These are phyloP conservation scores for Peribolospora kevripleyi DNA, from an alignment of 768 basidiomycete genomes.

Conservation along the genomic window DNA sequence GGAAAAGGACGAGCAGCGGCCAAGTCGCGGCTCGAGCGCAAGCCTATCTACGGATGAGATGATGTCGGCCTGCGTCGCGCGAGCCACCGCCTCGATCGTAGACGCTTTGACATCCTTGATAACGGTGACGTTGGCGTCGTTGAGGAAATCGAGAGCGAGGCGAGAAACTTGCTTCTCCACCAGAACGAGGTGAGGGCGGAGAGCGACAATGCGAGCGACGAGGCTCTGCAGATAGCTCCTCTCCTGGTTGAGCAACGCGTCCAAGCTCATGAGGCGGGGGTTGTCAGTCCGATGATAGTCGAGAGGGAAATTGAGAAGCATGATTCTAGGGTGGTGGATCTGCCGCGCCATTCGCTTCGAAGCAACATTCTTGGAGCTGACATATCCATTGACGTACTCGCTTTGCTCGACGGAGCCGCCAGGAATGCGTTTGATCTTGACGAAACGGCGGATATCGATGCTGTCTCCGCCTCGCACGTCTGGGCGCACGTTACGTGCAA, in stretches of 20 bases:
- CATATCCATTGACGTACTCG: conserved; percentile 87
- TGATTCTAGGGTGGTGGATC: conserved; percentile 66
- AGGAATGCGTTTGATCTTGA: conserved; percentile 96
- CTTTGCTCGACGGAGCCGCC: conserved; percentile 78
- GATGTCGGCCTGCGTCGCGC: conserved; percentile 83
- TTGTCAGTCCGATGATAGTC: conserved; percentile 72
- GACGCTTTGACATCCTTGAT: conserved; percentile 70
- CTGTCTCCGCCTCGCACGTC: conserved; percentile 33
- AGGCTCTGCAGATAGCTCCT: conserved; percentile 76
- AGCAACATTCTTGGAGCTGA: conserved; percentile 93
- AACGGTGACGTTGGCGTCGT: conserved; percentile 64
- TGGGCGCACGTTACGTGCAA: conserved; percentile 43
- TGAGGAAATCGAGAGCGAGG: conserved; percentile 63
- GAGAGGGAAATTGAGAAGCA: conserved; percentile 34
- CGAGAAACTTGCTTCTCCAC: conserved; percentile 79
- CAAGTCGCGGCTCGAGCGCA: conserved; percentile 64
- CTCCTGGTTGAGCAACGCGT: conserved; percentile 72
- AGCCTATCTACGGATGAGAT: conserved; percentile 83
- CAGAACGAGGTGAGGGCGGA: conserved; percentile 75
- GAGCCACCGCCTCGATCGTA: conserved; percentile 63
- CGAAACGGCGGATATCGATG: conserved; percentile 82
- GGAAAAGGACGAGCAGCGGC: conserved; percentile 60
- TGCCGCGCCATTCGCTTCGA: conserved; percentile 79
- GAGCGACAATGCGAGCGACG: conserved; percentile 64
- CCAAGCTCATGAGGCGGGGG: conserved; percentile 79